Conservation (phyloP, 116 monocot species). For the Posidonia oceanica region DNA sequence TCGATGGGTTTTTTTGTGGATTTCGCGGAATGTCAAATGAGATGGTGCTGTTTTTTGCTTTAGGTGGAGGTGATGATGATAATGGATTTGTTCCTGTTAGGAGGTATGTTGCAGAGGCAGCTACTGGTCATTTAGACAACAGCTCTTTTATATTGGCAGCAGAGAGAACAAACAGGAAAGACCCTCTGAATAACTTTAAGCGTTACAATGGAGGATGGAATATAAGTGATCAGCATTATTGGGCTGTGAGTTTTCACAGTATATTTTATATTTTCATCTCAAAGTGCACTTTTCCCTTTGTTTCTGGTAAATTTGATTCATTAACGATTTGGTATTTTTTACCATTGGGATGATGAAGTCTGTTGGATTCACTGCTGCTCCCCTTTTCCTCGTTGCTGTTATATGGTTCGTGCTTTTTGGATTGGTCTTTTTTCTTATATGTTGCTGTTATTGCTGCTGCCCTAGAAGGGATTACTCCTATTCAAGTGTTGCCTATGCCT, state of each 20-base stretch:
- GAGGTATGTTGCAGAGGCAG: background rate
- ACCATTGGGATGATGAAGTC: constrained; percentile 34
- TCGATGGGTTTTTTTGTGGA: no score
- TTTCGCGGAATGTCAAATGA: no score
- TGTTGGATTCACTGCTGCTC: constrained; percentile 47
- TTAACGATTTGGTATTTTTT: background rate
- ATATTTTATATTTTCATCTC: no score
- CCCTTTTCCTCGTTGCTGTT: constrained; percentile 28
- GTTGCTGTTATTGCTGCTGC: constrained; percentile 70
- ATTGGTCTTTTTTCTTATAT: constrained; percentile 28
- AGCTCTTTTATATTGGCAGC: constrained; percentile 54
- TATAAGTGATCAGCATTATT: constrained; percentile 63
- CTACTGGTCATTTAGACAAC: constrained; percentile 8
- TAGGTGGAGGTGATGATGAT: no score
- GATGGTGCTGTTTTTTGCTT: no score
- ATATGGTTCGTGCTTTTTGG: constrained; percentile 67
- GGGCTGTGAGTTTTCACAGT: constrained; percentile 43
- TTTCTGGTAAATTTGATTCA: no score
- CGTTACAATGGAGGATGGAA: constrained; percentile 81
- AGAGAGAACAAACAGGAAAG: constrained; percentile 51
- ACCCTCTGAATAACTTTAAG: constrained; percentile 39
- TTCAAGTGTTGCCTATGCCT: constrained; percentile 35
- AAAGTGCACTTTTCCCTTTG: no score
- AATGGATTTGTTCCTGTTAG: background rate
- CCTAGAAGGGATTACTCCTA: constrained; percentile 44